These are phyloP conservation scores for Penicillium manginii DNA, from an alignment of 495 filamentous ascomycete genomes.

Conservation along the genomic window DNA sequence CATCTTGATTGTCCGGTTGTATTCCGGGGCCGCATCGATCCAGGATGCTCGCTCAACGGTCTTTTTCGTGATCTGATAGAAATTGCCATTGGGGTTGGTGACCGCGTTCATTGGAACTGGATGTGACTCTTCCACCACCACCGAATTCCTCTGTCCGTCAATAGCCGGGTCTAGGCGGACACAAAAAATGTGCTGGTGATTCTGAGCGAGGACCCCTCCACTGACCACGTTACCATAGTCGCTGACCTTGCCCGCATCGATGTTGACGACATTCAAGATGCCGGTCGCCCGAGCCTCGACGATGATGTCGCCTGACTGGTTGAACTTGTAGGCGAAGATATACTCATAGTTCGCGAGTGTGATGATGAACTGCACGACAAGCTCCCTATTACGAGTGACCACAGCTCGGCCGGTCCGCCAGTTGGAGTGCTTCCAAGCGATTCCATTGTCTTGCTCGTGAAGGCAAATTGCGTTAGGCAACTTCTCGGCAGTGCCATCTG, in stretches of 20 bases:
- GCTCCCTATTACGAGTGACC: slow-evolving; percentile 61
- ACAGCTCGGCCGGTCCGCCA: slow-evolving; percentile 69
- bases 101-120: slow-evolving; percentile 67
- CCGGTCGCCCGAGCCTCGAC: slow-evolving; percentile 89
- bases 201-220: slow-evolving; percentile 78
- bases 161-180: slow-evolving; percentile 86
- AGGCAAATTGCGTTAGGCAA: slow-evolving; percentile 69
- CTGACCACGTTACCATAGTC: slow-evolving; percentile 85
- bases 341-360: slow-evolving; percentile 88
- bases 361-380: slow-evolving; percentile 76
- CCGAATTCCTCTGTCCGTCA: slow-evolving; percentile 72
- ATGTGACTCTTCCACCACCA: slow-evolving; percentile 74
- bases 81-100: slow-evolving; percentile 83
- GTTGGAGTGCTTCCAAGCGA: slow-evolving; percentile 74
- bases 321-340: slow-evolving; percentile 86
- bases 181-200: slow-evolving; percentile 93
- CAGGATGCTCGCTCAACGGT: slow-evolving; percentile 66
- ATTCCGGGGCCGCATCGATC: slow-evolving; percentile 65
- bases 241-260: slow-evolving; percentile 62
- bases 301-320: slow-evolving; percentile 78
- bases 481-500: slow-evolving; percentile 56
- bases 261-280: slow-evolving; percentile 85
- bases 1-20: slow-evolving; percentile 81
- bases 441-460: slow-evolving; percentile 73
- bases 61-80: slow-evolving; percentile 68